These are phyloP conservation scores for Vicia faba DNA, from an alignment of 306 rosid species.

Conservation along the genomic window DNA sequence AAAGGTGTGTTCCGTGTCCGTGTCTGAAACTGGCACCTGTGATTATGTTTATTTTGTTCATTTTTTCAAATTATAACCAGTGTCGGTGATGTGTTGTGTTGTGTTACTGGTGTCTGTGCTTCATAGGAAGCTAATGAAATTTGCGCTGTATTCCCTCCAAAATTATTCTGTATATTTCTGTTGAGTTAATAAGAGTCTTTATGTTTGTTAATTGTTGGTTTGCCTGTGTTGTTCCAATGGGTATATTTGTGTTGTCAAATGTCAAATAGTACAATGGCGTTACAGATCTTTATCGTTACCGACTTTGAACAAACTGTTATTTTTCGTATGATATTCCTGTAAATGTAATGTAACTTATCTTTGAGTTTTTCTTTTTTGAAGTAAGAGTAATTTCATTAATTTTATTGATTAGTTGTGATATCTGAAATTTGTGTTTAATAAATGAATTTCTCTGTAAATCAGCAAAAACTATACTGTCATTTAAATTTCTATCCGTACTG, in stretches of 20 bases:
- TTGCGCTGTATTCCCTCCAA: background rate
- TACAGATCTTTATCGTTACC: no score
- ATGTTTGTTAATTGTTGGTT: conserved; percentile 25
- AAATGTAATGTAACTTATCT: conserved; percentile 5
- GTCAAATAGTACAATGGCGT: no score
- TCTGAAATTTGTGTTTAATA: background rate
- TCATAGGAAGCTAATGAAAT: background rate
- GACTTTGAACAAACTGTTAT: no score
- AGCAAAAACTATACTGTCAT: background rate
- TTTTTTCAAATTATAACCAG: no score
- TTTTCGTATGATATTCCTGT: background rate
- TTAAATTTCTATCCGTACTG: background rate
- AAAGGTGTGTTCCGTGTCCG: no score
- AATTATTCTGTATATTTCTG: background rate
- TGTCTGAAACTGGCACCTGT: no score
- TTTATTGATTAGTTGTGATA: conserved; percentile 25
- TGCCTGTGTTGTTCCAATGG: conserved; percentile 4
- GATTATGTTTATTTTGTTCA: no score
- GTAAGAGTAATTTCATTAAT: background rate
- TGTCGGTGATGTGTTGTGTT: no score
- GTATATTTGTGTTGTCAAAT: background rate
- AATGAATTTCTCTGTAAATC: background rate
- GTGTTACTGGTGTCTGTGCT: no score
- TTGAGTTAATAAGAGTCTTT: background rate
- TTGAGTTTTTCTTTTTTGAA: conserved; percentile 16